Evolutionary conservation across 371 early-diverging fungal genomes (phyloP).

Genomic region (Apophysomyces trapeziformis): DNA sequence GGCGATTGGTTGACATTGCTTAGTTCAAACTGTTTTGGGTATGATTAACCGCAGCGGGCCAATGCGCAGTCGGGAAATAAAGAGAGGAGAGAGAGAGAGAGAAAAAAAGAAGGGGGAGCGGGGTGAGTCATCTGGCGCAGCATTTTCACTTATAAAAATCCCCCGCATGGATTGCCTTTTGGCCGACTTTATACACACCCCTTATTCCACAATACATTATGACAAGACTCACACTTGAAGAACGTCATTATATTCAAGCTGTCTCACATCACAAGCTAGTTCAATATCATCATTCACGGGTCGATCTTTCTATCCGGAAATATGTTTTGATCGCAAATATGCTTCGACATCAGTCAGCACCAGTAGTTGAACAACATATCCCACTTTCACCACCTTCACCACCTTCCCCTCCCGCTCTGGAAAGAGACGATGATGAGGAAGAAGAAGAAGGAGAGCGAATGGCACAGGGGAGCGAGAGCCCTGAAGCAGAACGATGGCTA

Average conservation of each 20-base stretch:
- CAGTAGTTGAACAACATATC: constrained; percentile 12
- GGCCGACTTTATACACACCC: neutral
- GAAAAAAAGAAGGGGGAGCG: constrained; percentile 2
- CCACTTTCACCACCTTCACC: too few relatives aligned
- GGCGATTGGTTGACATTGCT: neutral
- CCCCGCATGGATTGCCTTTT: constrained; percentile 6
- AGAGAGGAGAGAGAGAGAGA: neutral
- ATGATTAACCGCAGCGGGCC: constrained; percentile 11
- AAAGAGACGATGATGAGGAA: constrained; percentile 10
- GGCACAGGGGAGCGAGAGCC: constrained; percentile 1
- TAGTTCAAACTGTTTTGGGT: neutral
- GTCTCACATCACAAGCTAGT: constrained; percentile 5
- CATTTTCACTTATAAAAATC: neutral
- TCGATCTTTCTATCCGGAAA: constrained; percentile 4
- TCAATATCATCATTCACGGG: neutral
- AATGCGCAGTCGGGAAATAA: constrained; percentile 9
- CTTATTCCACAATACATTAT: neutral
- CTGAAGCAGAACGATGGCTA: constrained; percentile 7
- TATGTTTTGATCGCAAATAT: constrained; percentile 21
- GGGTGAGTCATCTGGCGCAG: constrained; percentile 9
- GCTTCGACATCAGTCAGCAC: constrained; percentile 12
- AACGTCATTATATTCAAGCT: neutral
- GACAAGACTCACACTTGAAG: neutral
- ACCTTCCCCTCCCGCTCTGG: too few relatives aligned
- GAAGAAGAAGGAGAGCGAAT: constrained; percentile 34